Evolutionary conservation across 2,329 filamentous ascomycete genomes (phyloP).

Genomic region (Ophiosphaerella herpotricha): DNA sequence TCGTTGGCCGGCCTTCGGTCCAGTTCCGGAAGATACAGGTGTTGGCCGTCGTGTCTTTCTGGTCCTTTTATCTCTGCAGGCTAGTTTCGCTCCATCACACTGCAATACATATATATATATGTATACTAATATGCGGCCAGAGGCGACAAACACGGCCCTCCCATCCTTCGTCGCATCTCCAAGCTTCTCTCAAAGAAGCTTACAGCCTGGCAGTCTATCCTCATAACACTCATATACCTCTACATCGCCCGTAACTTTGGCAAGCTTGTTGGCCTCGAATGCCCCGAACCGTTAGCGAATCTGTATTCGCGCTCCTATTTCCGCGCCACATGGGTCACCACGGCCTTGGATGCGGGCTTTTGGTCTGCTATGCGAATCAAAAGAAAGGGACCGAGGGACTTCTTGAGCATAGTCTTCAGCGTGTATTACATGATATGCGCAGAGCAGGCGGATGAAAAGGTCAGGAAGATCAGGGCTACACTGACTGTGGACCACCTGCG

Average conservation of each 20-base stretch:
- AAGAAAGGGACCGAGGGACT: constrained; percentile 77
- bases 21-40: constrained; percentile 94
- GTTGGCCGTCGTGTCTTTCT: constrained; percentile 86
- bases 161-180: constrained; percentile 71
- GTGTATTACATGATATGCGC: constrained; percentile 90
- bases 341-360: constrained; percentile 92
- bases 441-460: constrained; percentile 95
- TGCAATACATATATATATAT: neutral
- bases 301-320: constrained; percentile 94
- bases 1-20: constrained; percentile 85
- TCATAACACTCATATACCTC: constrained; percentile 86
- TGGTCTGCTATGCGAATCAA: constrained; percentile 97
- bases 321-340: constrained; percentile 94
- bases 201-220: constrained; percentile 87
- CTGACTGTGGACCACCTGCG: constrained; percentile 90
- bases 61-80: constrained; percentile 83
- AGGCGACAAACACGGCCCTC: constrained; percentile 88
- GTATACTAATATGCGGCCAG: constrained; percentile 52
- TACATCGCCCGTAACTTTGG: constrained; percentile 93
- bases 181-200: constrained; percentile 70
- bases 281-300: constrained; percentile 89
- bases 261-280: constrained; percentile 87
- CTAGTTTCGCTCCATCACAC: constrained; percentile 47
- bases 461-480: constrained; percentile 82
- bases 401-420: constrained; percentile 82